Evolutionary conservation across 805 yeast species (phyloP).

Genomic region (Hyphopichia homilentoma): DNA sequence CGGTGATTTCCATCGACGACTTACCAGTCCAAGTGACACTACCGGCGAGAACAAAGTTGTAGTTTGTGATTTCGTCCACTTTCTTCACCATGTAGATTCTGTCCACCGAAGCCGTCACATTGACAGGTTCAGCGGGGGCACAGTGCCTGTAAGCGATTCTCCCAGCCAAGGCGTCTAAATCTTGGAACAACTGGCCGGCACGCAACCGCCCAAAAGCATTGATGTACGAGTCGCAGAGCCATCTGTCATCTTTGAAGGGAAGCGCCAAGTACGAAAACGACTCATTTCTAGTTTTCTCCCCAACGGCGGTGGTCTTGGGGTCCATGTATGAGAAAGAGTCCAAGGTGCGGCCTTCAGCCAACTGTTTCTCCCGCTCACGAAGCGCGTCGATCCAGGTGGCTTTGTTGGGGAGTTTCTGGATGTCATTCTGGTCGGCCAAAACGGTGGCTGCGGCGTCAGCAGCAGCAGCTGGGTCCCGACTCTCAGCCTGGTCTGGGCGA

Average conservation of each 20-base stretch:
- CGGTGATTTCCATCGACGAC: conserved; percentile 92
- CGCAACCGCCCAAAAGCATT: conserved; percentile 89
- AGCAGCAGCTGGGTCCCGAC: conserved; percentile 52
- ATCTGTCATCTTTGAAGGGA: conserved; percentile 81
- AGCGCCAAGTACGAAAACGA: conserved; percentile 67
- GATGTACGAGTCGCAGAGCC: conserved; percentile 82
- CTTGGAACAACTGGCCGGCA: conserved; percentile 92
- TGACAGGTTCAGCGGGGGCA: conserved; percentile 92
- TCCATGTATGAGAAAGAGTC: conserved; percentile 69
- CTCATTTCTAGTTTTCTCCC: conserved; percentile 72
- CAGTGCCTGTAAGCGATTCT: conserved; percentile 90
- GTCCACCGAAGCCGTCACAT: conserved; percentile 94
- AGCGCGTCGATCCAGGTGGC: conserved; percentile 90
- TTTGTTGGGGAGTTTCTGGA: conserved; percentile 37
- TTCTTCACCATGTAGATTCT: conserved; percentile 83
- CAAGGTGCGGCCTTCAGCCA: conserved; percentile 67
- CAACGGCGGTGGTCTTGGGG: conserved; percentile 66
- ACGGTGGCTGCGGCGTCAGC: conserved; percentile 77
- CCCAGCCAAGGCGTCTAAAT: conserved; percentile 90
- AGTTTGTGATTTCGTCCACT: conserved; percentile 70
- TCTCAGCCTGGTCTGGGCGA: conserved; percentile 36
- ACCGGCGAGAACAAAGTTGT: conserved; percentile 84
- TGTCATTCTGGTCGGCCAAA: conserved; percentile 56
- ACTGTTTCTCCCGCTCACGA: conserved; percentile 64
- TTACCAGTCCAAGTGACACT: conserved; percentile 92